Percentiles rank a stretch among this genome's conserved stretches.
Evolutionary conservation across 345 rosid genomes (phyloP).

Genomic region (Nephelium lappaceum): DNA sequence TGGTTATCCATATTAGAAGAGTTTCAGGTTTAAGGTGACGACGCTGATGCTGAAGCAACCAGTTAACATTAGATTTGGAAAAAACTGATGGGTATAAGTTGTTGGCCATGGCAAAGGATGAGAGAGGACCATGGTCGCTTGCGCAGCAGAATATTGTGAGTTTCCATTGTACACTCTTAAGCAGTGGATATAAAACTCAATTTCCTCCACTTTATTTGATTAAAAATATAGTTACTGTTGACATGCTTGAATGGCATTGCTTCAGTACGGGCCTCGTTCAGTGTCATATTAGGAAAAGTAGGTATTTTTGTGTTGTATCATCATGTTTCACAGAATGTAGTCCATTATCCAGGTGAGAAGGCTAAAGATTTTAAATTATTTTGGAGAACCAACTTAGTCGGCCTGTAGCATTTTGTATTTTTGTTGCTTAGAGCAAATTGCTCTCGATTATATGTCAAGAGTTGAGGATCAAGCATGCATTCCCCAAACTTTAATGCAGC

Average conservation of each 20-base stretch:
- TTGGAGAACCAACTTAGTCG: neutral
- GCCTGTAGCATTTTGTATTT: neutral
- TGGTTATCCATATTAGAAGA: constrained; percentile 35
- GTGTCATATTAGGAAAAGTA: neutral
- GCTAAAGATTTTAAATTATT: neutral
- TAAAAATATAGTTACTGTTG: neutral
- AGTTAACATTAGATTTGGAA: neutral
- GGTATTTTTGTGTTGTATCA: neutral
- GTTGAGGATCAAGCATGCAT: neutral
- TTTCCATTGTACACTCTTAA: neutral
- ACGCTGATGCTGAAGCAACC: neutral
- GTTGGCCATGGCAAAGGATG: neutral
- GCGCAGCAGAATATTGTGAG: neutral
- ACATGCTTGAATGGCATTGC: neutral
- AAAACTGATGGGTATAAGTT: neutral
- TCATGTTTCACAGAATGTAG: neutral
- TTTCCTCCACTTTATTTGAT: neutral
- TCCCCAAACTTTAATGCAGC: neutral
- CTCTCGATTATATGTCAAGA: too few relatives aligned
- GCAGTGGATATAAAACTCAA: neutral
- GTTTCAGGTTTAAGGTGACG: neutral
- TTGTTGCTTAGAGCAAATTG: neutral
- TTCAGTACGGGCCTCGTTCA: neutral
- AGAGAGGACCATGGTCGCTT: neutral
- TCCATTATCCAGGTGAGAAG: neutral